Evolutionary conservation across 164 flowering plant species (phyloP).

Genomic region (Macadamia tetraphylla): DNA sequence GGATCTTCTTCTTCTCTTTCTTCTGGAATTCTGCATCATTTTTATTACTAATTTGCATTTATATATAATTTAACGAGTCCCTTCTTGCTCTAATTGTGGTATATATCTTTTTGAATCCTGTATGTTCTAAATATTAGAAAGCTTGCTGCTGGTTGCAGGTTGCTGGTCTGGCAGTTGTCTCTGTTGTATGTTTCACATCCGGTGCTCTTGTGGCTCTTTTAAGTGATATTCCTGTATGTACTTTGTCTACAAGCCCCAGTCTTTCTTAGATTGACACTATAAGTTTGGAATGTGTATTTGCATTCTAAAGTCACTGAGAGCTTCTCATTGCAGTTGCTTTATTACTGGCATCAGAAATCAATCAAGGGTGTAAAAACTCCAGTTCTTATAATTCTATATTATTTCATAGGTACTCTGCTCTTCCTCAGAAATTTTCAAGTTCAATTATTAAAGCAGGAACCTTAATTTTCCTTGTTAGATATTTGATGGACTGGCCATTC

Average conservation of each 20-base stretch:
- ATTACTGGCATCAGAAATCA: constrained; percentile 38
- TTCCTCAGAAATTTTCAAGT: neutral
- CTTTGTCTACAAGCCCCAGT: constrained; percentile 3
- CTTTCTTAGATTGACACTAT: neutral
- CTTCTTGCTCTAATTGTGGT: neutral
- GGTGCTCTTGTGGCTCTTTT: constrained; percentile 61
- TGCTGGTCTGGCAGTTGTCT: constrained; percentile 73
- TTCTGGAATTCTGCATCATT: no score
- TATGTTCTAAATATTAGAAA: neutral
- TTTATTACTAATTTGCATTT: neutral
- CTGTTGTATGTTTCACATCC: constrained; percentile 71
- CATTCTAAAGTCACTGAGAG: constrained; percentile 2
- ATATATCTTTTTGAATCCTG: neutral
- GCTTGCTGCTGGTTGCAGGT: constrained; percentile 41
- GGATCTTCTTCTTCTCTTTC: no score
- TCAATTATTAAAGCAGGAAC: neutral
- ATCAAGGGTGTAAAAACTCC: constrained; percentile 33
- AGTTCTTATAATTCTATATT: constrained; percentile 51
- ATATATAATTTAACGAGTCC: neutral
- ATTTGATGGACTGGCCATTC: no score
- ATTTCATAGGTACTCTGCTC: constrained; percentile 64
- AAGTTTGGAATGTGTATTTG: neutral
- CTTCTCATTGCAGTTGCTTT: constrained; percentile 48
- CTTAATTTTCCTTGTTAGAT: no score
- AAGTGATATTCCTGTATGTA: constrained; percentile 69